These are phyloP conservation scores for Pseudocercospora fuligena DNA, from an alignment of 2,329 filamentous ascomycete species.

Conservation along the genomic window DNA sequence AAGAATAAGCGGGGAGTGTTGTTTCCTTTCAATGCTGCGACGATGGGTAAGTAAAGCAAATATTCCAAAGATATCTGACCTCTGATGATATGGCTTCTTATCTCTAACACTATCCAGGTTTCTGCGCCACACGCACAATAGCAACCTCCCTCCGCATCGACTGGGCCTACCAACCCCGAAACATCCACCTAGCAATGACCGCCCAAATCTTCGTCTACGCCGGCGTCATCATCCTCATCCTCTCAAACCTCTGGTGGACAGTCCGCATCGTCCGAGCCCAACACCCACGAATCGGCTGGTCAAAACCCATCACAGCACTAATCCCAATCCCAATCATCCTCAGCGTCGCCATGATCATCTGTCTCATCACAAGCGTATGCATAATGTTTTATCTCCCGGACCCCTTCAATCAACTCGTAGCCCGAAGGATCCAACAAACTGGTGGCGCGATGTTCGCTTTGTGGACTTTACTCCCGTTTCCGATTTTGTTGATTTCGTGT, in stretches of 20 bases:
- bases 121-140: slow-evolving; percentile 56
- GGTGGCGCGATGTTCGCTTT: slow-evolving; percentile 66
- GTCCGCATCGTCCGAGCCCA: slow-evolving; percentile 76
- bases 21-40: slow-evolving; percentile 63
- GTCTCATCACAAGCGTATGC: slow-evolving; percentile 68
- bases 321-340: slow-evolving; percentile 66
- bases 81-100: slow-evolving; percentile 46
- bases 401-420: slow-evolving; percentile 51
- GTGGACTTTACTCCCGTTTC: slow-evolving; percentile 69
- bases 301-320: slow-evolving; percentile 52
- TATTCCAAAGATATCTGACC: no score
- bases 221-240: slow-evolving; percentile 74
- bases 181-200: slow-evolving; percentile 56
- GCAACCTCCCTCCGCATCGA: slow-evolving; percentile 58
- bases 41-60: slow-evolving; percentile 48
- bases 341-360: slow-evolving; percentile 64
- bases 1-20: slow-evolving; percentile 55
- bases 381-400: slow-evolving; percentile 71
- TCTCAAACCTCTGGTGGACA: slow-evolving; percentile 77
- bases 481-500: slow-evolving; percentile 56
- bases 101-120: slow-evolving; percentile 39
- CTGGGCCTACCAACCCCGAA: slow-evolving; percentile 54
- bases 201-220: slow-evolving; percentile 73
- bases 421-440: slow-evolving; percentile 68
- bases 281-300: slow-evolving; percentile 75